These are phyloP conservation scores for Didymella exigua DNA, from an alignment of 2,329 filamentous ascomycete genomes.

Conservation along the genomic window DNA sequence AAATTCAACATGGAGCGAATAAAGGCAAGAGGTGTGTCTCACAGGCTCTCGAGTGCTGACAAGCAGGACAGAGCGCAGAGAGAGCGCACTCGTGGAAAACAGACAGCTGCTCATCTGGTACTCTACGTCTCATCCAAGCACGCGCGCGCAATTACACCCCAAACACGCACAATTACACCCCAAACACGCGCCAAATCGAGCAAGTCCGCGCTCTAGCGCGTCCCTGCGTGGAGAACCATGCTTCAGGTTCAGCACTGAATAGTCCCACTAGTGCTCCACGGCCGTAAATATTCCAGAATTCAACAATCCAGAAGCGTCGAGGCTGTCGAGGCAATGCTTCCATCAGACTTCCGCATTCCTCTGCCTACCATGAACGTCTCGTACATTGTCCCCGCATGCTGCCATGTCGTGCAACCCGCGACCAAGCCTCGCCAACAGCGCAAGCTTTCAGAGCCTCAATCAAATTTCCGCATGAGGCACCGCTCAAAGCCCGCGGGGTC, in stretches of 20 bases:
- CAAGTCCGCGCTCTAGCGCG: conserved; percentile 6
- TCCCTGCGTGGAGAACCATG: neutral
- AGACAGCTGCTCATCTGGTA: neutral
- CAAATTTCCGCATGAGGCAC: neutral
- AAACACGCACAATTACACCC: neutral
- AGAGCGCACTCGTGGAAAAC: conserved; percentile 1
- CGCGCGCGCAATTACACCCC: neutral
- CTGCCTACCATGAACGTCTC: neutral
- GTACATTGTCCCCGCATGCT: neutral
- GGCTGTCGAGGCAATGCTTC: neutral
- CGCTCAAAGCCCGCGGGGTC: neutral
- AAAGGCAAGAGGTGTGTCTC: conserved; percentile 1
- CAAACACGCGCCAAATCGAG: neutral
- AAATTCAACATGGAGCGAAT: conserved; percentile 14
- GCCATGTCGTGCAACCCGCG: neutral
- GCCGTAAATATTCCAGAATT: conserved; percentile 11
- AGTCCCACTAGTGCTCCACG: conserved; percentile 8
- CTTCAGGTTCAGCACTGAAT: neutral
- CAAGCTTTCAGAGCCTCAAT: conserved; percentile 17
- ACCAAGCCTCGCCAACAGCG: conserved; percentile 12
- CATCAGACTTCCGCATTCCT: neutral
- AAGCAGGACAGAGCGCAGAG: neutral
- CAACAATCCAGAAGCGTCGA: neutral
- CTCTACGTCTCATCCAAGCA: neutral
- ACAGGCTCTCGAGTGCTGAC: neutral